Conservation (phyloP, 1,284 basidiomycete genomes). For the Meripilus lineatus region DNA sequence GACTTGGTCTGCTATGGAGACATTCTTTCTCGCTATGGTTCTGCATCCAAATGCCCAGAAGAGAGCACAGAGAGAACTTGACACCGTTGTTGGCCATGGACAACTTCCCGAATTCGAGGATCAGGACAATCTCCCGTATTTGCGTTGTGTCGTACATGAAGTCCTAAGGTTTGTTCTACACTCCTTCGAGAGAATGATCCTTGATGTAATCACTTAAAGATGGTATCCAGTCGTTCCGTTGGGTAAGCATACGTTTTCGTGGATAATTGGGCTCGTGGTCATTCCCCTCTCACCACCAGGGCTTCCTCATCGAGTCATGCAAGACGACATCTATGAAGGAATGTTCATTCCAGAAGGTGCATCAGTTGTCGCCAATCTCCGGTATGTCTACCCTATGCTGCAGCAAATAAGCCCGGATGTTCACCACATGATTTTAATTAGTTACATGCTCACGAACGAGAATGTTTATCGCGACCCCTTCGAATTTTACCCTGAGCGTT, state of each 20-base stretch:
- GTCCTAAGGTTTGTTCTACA: slow-evolving; percentile 4
- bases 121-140: slow-evolving; percentile 5
- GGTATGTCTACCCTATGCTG: slow-evolving; percentile 15
- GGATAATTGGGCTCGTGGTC: not conserved
- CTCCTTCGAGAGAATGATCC: not conserved
- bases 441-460: not conserved
- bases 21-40: not conserved
- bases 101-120: slow-evolving; percentile 9
- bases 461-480: slow-evolving; percentile 4
- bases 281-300: slow-evolving; percentile 21
- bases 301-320: slow-evolving; percentile 24
- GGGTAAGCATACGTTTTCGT: not conserved
- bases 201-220: not conserved
- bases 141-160: slow-evolving; percentile 4
- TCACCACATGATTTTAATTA: slow-evolving; percentile 5
- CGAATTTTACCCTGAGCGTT: slow-evolving; percentile 9
- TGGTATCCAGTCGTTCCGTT: not conserved
- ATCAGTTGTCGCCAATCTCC: slow-evolving; percentile 31
- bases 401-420: not conserved
- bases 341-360: slow-evolving; percentile 25
- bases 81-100: slow-evolving; percentile 6
- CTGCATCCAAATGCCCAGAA: not conserved
- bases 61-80: slow-evolving; percentile 6
- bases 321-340: slow-evolving; percentile 23
- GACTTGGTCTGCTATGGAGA: not conserved